Base-by-base conservation (phyloP, 129 eudicot species). In the Escallonia rubra region DNA sequence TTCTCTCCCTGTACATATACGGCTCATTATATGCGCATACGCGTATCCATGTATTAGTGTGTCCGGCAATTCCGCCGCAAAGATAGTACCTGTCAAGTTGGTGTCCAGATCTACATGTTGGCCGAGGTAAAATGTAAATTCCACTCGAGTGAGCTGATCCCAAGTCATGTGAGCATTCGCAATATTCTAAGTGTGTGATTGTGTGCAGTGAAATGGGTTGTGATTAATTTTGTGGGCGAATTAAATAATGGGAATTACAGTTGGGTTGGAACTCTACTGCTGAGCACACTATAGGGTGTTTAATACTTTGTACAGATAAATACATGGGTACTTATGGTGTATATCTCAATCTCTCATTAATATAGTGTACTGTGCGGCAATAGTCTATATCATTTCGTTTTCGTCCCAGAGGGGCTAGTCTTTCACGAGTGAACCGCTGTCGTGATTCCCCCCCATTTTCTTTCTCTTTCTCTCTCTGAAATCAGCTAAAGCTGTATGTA, bases 371-470 rank as follows among this genome's bases (percentile, higher is more conserved):
- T 54, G 34, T 14, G 5, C 6, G 5, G 4, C 13, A 8, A 11
- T 11, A 46, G 3, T 54, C 7, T 4, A 12, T 54, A 3, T 11
- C 34, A 3, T 54, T 4, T 11, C 34, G 14, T n/a, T 11, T 54
- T 6, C 10, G 59, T 4, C 34, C 6, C 4, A 41, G 41, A 50
- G 39, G 42, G 7, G 8, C 63, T 59, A 69, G 73, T 68, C 66
- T 54, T 78, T 78, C 80, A 82, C 83, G 80, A 74, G 87, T 62
- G 64, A 68, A 58, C 10, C 58, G 64, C 65, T 79, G 74, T 69
- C 76, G 71, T 63, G 82, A 83, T 79, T 83, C 63, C 77, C 68
- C 68, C 43, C 79, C 74, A 70, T 61, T 49, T 39, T 64, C 41
- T 45, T 15, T 45, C 50, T 39, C 54, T 23, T 43, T 72, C 47